phyloP scores from a whole-genome alignment of 169 alveolate genomes.

The Plasmodium knowlesi region DNA sequence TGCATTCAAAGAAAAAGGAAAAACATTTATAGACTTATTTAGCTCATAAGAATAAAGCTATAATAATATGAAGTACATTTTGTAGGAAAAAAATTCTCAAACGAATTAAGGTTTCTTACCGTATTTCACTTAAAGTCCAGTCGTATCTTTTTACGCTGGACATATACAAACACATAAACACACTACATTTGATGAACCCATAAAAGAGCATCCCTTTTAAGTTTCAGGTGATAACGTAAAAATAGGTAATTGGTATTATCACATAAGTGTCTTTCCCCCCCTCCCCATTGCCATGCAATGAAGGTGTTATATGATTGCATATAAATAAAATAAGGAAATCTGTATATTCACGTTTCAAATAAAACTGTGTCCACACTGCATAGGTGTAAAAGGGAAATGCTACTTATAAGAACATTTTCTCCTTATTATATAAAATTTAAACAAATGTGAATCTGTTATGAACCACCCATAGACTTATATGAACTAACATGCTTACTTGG shows the following conservation, averaged over 20 bases:
- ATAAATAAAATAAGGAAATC: neutral
- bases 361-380: neutral
- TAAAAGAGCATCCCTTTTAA: neutral
- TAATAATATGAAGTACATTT: neutral
- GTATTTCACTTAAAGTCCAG: neutral
- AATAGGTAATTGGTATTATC: neutral
- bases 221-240: neutral
- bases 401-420: neutral
- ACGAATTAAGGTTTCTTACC: neutral
- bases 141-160: neutral
- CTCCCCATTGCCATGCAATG: neutral
- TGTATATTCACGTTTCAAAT: neutral
- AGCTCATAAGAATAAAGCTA: neutral
- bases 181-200: neutral
- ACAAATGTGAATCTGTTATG: neutral
- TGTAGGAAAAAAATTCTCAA: neutral
- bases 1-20: neutral
- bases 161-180: neutral
- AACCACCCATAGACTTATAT: neutral
- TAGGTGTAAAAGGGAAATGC: neutral
- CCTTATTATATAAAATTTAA: neutral
- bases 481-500: neutral
- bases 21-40: neutral
- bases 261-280: neutral
- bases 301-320: neutral